A percentile compares a stretch with the other conserved stretches of the same genome.
phyloP scores from a whole-genome alignment of 257 asterid species.

The Buddleja alternifolia region DNA sequence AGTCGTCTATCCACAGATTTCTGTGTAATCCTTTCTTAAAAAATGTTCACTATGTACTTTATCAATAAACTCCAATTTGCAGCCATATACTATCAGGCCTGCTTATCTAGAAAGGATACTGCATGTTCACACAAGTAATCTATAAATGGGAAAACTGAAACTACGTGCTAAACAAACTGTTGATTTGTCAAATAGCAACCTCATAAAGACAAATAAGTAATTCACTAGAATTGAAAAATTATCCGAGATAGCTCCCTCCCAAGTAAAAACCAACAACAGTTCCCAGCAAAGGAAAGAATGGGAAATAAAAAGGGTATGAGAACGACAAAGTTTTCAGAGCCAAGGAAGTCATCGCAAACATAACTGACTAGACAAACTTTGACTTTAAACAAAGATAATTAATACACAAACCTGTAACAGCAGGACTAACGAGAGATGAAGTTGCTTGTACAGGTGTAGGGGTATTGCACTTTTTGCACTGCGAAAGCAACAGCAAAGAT shows the following conservation, averaged over 20 bases:
- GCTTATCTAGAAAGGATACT: too few species aligned
- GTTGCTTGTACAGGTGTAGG: constrained; percentile 52
- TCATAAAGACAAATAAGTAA: not conserved
- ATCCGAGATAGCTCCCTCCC: constrained; percentile 15
- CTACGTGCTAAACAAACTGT: not conserved
- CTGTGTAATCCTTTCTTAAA: too few species aligned
- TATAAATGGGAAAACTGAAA: not conserved
- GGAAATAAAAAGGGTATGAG: constrained; percentile 4
- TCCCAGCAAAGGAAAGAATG: constrained; percentile 5
- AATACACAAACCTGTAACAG: constrained; percentile 56
- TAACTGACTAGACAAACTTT: constrained; percentile 2
- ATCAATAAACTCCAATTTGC: too few species aligned
- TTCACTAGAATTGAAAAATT: not conserved
- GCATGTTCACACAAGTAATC: constrained; percentile 6
- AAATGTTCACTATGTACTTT: too few species aligned
- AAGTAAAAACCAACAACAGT: constrained; percentile 13
- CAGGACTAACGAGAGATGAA: constrained; percentile 58
- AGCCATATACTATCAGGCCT: too few species aligned
- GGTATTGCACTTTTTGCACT: constrained; percentile 90
- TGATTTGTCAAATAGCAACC: constrained; percentile 1
- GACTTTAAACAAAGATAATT: constrained; percentile 19
- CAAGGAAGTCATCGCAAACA: not conserved
- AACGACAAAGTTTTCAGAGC: not conserved
- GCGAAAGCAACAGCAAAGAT: constrained; percentile 42
- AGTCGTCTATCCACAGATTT: too few species aligned